Evolutionary conservation across 116 monocot genomes (phyloP).

Genomic region (Dioscorea cayenensis): DNA sequence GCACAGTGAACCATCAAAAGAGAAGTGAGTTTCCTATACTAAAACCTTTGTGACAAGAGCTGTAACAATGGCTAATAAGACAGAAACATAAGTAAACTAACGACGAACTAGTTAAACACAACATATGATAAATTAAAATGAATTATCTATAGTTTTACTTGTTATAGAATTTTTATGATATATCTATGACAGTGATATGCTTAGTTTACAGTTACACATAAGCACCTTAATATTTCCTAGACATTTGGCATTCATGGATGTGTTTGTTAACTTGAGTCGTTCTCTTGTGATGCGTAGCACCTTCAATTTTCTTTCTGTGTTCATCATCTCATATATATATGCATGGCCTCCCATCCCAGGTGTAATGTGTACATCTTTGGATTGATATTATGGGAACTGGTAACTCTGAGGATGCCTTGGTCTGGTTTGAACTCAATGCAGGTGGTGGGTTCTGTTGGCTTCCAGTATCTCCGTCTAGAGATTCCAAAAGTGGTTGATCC

Average conservation of each 20-base stretch:
- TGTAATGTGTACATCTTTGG: slow-evolving; percentile 99
- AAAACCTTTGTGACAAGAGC: too few relatives aligned
- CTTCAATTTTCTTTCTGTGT: too few relatives aligned
- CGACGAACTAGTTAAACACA: too few relatives aligned
- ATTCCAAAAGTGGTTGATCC: slow-evolving; percentile 94
- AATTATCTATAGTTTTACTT: too few relatives aligned
- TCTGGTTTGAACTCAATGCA: slow-evolving; percentile 99
- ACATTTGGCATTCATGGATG: too few relatives aligned
- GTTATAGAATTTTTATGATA: too few relatives aligned
- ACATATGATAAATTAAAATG: too few relatives aligned
- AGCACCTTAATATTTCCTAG: neutral
- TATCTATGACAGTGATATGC: too few relatives aligned
- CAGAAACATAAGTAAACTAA: too few relatives aligned
- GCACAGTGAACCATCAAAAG: slow-evolving; percentile 94
- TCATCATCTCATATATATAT: too few relatives aligned
- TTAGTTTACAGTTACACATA: neutral
- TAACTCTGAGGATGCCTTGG: slow-evolving; percentile 95
- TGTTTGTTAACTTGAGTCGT: too few relatives aligned
- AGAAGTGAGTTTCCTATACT: slow-evolving; percentile 57
- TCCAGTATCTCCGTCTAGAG: slow-evolving; percentile 84
- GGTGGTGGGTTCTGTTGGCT: slow-evolving; percentile 95
- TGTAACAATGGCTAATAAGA: neutral
- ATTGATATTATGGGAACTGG: slow-evolving; percentile 96
- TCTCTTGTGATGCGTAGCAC: slow-evolving; percentile 68
- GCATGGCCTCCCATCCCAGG: too few relatives aligned